Conservation (phyloP, 805 yeast genomes). For the Spathaspora arborariae region DNA sequence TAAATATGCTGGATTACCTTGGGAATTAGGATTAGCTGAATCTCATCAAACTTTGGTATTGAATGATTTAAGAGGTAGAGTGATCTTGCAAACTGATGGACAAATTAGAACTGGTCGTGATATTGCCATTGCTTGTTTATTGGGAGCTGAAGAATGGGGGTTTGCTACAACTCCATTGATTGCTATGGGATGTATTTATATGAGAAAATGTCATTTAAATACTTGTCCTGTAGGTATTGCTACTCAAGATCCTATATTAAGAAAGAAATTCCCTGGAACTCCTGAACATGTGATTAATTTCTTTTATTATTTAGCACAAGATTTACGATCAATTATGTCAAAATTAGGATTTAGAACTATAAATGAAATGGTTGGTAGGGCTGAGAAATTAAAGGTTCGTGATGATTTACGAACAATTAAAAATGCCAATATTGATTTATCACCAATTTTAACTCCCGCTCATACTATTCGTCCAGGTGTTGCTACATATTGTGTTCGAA, state of each 20-base stretch:
- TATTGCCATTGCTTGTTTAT: constrained; percentile 89
- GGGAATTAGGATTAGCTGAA: constrained; percentile 98
- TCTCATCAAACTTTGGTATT: constrained; percentile 95
- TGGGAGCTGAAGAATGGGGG: constrained; percentile 99
- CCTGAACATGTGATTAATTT: constrained; percentile 98
- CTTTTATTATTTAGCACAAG: constrained; percentile 92
- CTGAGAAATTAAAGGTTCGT: constrained; percentile 83
- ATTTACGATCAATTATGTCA: constrained; percentile 91
- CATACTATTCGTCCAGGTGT: constrained; percentile 96
- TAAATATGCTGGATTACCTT: constrained; percentile 95
- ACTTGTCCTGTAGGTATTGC: constrained; percentile 99
- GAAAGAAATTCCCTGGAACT: constrained; percentile 91
- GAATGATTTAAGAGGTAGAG: constrained; percentile 94
- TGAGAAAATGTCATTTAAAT: constrained; percentile 82
- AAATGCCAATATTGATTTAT: constrained; percentile 85
- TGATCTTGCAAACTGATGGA: constrained; percentile 96
- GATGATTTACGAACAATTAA: constrained; percentile 84
- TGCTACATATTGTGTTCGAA: constrained; percentile 85
- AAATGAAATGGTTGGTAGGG: constrained; percentile 97
- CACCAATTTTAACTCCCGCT: constrained; percentile 95
- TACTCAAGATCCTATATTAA: constrained; percentile 91
- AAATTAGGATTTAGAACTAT: constrained; percentile 90
- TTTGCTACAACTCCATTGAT: constrained; percentile 96
- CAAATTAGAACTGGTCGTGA: constrained; percentile 96
- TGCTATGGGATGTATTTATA: constrained; percentile 96